Base-by-base conservation (phyloP, 139 green algal species). In the Zygnema circumcarinatum region DNA sequence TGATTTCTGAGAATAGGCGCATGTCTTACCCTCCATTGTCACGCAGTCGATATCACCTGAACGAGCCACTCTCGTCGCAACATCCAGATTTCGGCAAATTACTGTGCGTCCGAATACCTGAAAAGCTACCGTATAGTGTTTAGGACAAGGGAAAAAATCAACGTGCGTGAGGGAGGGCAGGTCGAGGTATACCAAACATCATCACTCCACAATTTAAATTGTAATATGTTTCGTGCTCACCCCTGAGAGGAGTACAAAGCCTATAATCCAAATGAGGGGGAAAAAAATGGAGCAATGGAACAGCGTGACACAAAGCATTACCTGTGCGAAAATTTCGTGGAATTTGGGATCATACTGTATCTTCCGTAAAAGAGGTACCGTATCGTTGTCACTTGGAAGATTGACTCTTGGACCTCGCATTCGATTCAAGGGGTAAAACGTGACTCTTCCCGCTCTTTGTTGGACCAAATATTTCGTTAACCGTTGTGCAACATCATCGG, bases 361-460 rank as follows among this genome's bases (percentile, higher is more conserved):
- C 67, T 94, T 91, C 41, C 91, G 93, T 35, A 96, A 41, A 53
- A 99, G 83, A 1, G 97, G 95, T 62, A 97, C 88, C 21, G 93
- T 94, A 54, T 95, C 92, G 2, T 83, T 54, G 79, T 38, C 76
- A 1, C 87, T 36, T 21, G 86, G 87, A 68, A 90, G 91, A 11
- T 76, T 54, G 33, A 87, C 72, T 1, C 42, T 42, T 33, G 36
- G 67, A 16, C 40, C 68, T 0, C 86, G 68, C 76, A 98, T 76
- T 32, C 90, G 81, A 92, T 98, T 96, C 32, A 99, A 94, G 0
- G 97, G 97, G 85, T 99, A 95, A 91, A 98, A 99, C 1, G 96
- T 98, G 3, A 97, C 93, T 16, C 97, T 92, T 0, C 97, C 97
- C 31, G 80, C 90, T 42, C 86, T 90, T 22, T 92, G 87, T n/a